A percentile compares a stretch with the other conserved stretches of the same genome.
Conservation (phyloP, 768 basidiomycete genomes). For the Russula vinacea region DNA sequence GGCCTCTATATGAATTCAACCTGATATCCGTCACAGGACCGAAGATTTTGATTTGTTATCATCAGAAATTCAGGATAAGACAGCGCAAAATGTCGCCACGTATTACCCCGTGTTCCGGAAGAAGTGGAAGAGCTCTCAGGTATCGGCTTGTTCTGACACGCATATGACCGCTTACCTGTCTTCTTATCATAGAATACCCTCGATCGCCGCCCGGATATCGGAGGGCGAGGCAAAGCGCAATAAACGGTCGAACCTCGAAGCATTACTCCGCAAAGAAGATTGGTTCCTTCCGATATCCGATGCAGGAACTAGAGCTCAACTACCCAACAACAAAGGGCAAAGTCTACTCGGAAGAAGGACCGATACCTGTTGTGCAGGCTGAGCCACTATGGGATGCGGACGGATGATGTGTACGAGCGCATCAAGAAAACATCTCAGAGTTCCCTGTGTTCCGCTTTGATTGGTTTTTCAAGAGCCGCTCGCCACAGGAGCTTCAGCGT, state of each 20-base stretch:
- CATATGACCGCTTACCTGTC: background rate
- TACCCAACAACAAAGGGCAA: constrained; percentile 97
- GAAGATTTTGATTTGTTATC: constrained; percentile 68
- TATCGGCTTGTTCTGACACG: constrained; percentile 31
- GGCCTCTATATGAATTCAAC: background rate
- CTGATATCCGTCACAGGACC: constrained; percentile 44
- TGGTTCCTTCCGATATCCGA: constrained; percentile 77
- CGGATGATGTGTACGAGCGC: constrained; percentile 86
- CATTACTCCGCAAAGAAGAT: constrained; percentile 81
- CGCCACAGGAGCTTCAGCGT: constrained; percentile 82
- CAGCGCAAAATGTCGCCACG: constrained; percentile 65
- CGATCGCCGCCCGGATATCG: constrained; percentile 80
- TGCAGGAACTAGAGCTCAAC: constrained; percentile 95
- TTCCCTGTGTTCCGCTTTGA: constrained; percentile 97
- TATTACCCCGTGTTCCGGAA: constrained; percentile 87
- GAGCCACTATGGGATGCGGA: constrained; percentile 84
- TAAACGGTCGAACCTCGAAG: constrained; percentile 76
- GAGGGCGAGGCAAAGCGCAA: constrained; percentile 89
- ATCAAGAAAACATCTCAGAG: constrained; percentile 95
- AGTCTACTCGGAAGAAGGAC: constrained; percentile 91
- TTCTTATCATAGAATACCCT: constrained; percentile 57
- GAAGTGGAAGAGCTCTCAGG: constrained; percentile 83
- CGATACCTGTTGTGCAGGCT: constrained; percentile 89
- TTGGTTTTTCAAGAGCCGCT: constrained; percentile 96
- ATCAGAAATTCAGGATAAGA: constrained; percentile 82